phyloP scores from a whole-genome alignment of 192 early-diverging fungal species.

The Linnemannia schmuckeri region DNA sequence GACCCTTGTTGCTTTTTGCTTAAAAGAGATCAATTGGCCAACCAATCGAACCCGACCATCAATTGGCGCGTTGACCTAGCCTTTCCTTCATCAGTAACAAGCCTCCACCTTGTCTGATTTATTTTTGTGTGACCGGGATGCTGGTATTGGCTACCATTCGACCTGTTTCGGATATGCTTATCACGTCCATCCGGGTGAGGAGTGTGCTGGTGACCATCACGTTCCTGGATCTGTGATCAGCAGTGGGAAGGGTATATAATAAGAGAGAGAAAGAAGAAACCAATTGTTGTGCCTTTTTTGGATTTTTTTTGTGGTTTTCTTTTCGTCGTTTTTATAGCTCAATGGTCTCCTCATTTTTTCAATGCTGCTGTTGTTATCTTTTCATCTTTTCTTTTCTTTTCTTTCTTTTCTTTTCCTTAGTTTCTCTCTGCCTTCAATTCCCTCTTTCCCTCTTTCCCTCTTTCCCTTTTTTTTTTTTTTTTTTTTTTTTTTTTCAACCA shows the following conservation, averaged over 20 bases:
- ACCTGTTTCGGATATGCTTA: conserved; percentile 1
- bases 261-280: not conserved
- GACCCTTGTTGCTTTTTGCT: not conserved
- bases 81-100: too few relatives aligned
- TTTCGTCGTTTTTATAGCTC: not conserved
- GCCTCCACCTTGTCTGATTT: not conserved
- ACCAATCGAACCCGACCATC: not conserved
- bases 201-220: not conserved
- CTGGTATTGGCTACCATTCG: not conserved
- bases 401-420: not conserved
- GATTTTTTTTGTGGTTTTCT: not conserved
- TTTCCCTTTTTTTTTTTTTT: not conserved
- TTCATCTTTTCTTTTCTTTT: not conserved
- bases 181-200: not conserved
- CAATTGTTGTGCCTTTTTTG: not conserved
- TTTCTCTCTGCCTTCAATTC: not conserved
- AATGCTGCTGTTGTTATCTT: not conserved
- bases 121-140: not conserved
- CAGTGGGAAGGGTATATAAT: not conserved
- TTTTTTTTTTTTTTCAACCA: not conserved
- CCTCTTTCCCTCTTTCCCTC: not conserved
- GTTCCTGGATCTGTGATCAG: not conserved
- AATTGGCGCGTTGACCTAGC: not conserved
- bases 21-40: not conserved
- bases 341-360: too few relatives aligned